A percentile compares a stretch with the other conserved stretches of the same genome.
These are phyloP conservation scores for Aspergillus wentii DNA, from an alignment of 495 filamentous ascomycete genomes.

Conservation along the genomic window DNA sequence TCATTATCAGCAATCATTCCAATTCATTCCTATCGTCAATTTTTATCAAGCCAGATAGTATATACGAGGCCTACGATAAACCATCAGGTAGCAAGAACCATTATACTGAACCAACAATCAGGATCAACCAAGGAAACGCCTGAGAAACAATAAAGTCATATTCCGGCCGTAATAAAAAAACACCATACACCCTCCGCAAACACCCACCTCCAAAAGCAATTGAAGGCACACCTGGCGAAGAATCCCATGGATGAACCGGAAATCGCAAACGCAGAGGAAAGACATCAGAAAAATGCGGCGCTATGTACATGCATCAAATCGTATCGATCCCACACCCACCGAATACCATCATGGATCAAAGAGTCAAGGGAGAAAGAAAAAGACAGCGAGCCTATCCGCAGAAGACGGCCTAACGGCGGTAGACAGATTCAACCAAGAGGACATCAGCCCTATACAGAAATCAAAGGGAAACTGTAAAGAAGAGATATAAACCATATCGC, in stretches of 20 bases:
- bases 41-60: too few relatives aligned
- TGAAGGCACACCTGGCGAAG: slow-evolving; percentile 9
- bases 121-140: too few relatives aligned
- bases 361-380: slow-evolving; percentile 3
- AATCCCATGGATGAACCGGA: slow-evolving; percentile 11
- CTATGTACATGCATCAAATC: slow-evolving; percentile 26
- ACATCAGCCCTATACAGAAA: too few relatives aligned
- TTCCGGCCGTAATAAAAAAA: slow-evolving; percentile 13
- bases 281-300: slow-evolving; percentile 9
- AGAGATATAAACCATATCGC: slow-evolving; percentile 7
- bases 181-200: slow-evolving; percentile 23
- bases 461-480: not conserved
- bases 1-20: too few relatives aligned
- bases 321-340: slow-evolving; percentile 11
- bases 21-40: too few relatives aligned
- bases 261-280: not conserved
- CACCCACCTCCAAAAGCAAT: slow-evolving; percentile 14
- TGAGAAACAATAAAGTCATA: slow-evolving; percentile 6
- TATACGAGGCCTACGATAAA: too few relatives aligned
- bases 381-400: too few relatives aligned
- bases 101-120: too few relatives aligned
- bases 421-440: too few relatives aligned
- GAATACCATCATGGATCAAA: not conserved
- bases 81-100: too few relatives aligned
- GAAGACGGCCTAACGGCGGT: too few relatives aligned